phyloP scores from a whole-genome alignment of 1,139 yeast species.

The Martiniozyma asiatica region DNA sequence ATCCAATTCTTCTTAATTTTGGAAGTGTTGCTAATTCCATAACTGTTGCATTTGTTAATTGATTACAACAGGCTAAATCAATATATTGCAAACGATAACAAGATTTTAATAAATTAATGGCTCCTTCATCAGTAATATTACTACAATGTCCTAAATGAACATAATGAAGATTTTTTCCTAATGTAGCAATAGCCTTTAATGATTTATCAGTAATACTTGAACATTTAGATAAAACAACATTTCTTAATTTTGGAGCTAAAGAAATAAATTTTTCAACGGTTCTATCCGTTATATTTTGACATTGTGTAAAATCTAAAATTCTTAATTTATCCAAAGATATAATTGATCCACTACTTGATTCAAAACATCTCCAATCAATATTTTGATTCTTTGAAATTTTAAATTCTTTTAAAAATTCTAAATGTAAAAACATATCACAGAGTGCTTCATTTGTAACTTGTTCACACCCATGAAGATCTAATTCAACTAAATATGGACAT shows the following conservation, averaged over 20 bases:
- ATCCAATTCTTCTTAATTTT: conserved; percentile 77
- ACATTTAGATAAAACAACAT: conserved; percentile 84
- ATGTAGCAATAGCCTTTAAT: conserved; percentile 53
- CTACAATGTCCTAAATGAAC: conserved; percentile 92
- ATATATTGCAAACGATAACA: conserved; percentile 86
- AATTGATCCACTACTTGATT: conserved; percentile 26
- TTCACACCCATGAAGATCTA: conserved; percentile 80
- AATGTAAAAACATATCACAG: conserved; percentile 46
- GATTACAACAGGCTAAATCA: conserved; percentile 90
- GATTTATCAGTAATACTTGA: conserved; percentile 78
- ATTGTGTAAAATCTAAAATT: conserved; percentile 75
- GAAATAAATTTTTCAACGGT: conserved; percentile 61
- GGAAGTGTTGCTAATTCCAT: conserved; percentile 69
- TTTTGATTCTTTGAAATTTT: conserved; percentile 66
- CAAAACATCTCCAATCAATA: conserved; percentile 54
- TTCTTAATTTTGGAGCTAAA: conserved; percentile 76
- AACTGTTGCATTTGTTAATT: conserved; percentile 76
- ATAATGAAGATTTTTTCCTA: conserved; percentile 79
- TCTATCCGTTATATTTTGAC: conserved; percentile 71
- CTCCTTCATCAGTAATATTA: conserved; percentile 82
- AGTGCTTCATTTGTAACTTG: conserved; percentile 55
- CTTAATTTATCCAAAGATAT: conserved; percentile 46
- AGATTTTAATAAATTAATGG: conserved; percentile 56
- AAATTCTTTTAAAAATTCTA: conserved; percentile 70
- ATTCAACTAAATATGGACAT: conserved; percentile 77